Evolutionary conservation across 2,329 filamentous ascomycete species (phyloP), one percentile per base, ranked within the genome.

Genomic region (Capronia epimyces): DNA sequence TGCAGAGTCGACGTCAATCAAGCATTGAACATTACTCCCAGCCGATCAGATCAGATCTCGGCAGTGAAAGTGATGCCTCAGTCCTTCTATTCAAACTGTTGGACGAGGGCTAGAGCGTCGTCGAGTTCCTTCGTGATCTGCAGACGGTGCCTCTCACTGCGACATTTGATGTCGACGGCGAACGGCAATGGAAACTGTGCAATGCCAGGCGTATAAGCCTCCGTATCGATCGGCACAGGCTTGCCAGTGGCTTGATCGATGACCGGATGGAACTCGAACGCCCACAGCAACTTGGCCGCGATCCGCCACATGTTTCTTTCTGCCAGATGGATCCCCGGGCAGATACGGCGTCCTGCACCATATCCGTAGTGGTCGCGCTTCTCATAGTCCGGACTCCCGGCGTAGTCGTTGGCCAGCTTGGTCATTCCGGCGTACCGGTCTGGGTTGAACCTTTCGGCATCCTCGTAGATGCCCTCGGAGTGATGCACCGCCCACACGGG

Each of bases 401-500:
- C 66, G 32, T 67, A 69, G 20, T 64, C 60, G 7, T 62, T 64
- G 8, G 61, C 55, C 21, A 63, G 62, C 12, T 60, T 50, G 1
- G 64, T 53, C 40, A 65, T 57, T 25, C 62, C 32, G 3, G 58
- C 27, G 40, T 63, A 67, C 10, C 63, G 63, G 15, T 64, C 57
- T 0, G 67, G 64, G 12, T 57, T 45, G 56, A 67, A 67, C 1
- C 48, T 37, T 16, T 60, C 50, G 3, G 65, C 64, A 15, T 66
- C 51, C 2, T 51, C 12, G 20, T 46, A 65, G 3, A 51, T 49
- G 10, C 49, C 44, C 10, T 52, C 50, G 27, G 66, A 60, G 27
- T 66, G 59, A 32, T 71, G 69, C 39, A 73, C 66, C 13, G 65
- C 68, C 73, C 75, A 79, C 2, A 75, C 66, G 45, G 78, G 78